Conservation (phyloP, 2,329 filamentous ascomycete species). For the Aspergillus transmontanensis region DNA sequence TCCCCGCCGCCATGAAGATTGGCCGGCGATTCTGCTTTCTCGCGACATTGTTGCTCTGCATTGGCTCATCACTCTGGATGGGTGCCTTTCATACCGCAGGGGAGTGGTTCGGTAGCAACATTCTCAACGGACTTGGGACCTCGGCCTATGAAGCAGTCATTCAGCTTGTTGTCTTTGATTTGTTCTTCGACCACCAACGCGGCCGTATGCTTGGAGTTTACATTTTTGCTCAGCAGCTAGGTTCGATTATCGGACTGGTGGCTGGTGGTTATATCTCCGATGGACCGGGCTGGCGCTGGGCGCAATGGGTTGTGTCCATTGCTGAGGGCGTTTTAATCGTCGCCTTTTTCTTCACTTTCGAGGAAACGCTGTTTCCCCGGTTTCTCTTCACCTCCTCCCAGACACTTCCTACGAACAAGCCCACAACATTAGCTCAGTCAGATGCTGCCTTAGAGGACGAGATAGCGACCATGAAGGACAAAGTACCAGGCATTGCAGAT, state of each 20-base stretch:
- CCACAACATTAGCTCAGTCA: no score
- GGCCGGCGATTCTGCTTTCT: not conserved
- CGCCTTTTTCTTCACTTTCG: slow-evolving; percentile 4
- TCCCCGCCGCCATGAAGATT: not conserved
- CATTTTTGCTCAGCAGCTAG: not conserved
- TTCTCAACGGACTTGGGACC: not conserved
- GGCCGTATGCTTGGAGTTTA: not conserved
- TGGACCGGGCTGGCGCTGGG: not conserved
- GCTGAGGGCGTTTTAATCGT: slow-evolving; percentile 3
- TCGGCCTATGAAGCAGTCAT: slow-evolving; percentile 1
- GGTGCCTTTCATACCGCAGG: not conserved
- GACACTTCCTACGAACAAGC: no score
- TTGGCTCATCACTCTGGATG: not conserved
- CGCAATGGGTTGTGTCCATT: slow-evolving; percentile 2
- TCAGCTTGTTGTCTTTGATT: not conserved
- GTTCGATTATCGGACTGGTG: not conserved
- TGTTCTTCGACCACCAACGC: not conserved
- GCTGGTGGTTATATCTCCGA: not conserved
- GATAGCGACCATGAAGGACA: no score
- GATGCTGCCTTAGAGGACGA: no score
- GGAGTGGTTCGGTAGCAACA: slow-evolving; percentile 1
- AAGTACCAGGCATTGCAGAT: no score
- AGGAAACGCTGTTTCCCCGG: slow-evolving; percentile 5
- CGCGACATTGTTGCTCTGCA: not conserved
- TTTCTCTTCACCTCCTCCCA: not conserved